phyloP scores from a whole-genome alignment of 768 basidiomycete species.

The Termitomyces sp. region DNA sequence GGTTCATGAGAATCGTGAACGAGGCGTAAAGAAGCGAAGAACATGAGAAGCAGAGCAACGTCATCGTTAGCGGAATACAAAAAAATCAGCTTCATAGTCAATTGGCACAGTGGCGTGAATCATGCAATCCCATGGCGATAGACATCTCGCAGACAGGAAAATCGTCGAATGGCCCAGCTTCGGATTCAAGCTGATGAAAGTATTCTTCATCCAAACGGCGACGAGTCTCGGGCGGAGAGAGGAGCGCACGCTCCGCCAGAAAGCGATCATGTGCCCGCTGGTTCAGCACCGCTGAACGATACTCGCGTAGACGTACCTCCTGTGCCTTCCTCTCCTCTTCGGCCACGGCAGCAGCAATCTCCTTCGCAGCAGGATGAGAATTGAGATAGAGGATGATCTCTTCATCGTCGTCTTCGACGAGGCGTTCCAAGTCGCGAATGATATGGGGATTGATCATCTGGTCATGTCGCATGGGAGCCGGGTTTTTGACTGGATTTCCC shows the following conservation, averaged over 20 bases:
- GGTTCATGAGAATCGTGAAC: neutral
- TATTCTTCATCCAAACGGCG: neutral
- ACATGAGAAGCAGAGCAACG: neutral
- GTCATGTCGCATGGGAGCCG: too few species aligned
- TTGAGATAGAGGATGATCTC: conserved; percentile 1
- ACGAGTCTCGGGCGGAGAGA: neutral
- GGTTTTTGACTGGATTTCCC: neutral
- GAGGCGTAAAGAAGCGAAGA: neutral
- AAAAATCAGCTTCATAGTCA: neutral
- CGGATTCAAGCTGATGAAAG: neutral
- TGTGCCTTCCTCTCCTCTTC: neutral
- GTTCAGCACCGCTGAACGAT: neutral
- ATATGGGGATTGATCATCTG: neutral
- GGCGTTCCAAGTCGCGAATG: neutral
- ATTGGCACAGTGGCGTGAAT: neutral
- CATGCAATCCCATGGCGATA: conserved; percentile 15
- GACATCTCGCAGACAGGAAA: conserved; percentile 17
- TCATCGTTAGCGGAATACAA: neutral
- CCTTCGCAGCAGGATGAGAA: neutral
- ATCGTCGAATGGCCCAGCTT: conserved; percentile 1
- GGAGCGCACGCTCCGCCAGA: neutral
- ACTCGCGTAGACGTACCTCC: neutral
- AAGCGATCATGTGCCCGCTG: neutral
- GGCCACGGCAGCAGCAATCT: neutral
- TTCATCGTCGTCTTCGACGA: conserved; percentile 2